Base-by-base conservation (phyloP, 768 basidiomycete species). In the Porpolomopsis calyptriformis region DNA sequence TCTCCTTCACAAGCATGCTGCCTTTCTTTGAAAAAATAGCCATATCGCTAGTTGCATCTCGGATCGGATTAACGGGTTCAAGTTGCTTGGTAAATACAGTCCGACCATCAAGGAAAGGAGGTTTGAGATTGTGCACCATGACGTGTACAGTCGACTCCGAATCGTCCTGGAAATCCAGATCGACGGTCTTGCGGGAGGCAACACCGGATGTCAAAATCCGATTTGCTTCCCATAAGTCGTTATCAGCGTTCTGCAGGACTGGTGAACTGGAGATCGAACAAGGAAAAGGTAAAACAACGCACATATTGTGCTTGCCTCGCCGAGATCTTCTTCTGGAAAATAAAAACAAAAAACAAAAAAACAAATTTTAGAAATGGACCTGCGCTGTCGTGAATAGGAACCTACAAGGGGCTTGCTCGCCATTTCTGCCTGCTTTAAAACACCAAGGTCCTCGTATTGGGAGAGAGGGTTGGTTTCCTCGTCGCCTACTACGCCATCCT, bases 181-280 rank as follows among this genome's bases (percentile, higher is more conserved):
- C 92, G 40, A 99, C 75, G 3, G 78, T 71, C 53, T 80, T 85
- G 26, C 87, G 82, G 7, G 87, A 88, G 1, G 89, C 87, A 16
- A 97, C 85, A 57, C 96, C 96, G 2, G 96, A 98, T 0, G 89
- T 90, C 8, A 90, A 71, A 85, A 99, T 93, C 57, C 94, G 87
- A 59, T 98, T 98, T 6, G 87, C 87, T 69, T 99, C 96, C 96
- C 96, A 99, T 9, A 94, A 68, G 57, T 99, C 96, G 56, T 96
- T 98, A 62, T 99, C 96, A 19, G 90, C 90, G 56, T 98, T 97
- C 88, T 93, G 57, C 3, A 49, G 6, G 16, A 4, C 35, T 52
- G 7, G 26, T 55, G 55, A 34, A 7, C 22, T 14, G 22, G 4
- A 18, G 3, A 19, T 3, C 10, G 16, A 27, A 4, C 2, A 33